A percentile compares a stretch with the other conserved stretches of the same genome.
Evolutionary conservation across 2,329 filamentous ascomycete genomes (phyloP).

Genomic region (Herpomyces periplanetae): DNA sequence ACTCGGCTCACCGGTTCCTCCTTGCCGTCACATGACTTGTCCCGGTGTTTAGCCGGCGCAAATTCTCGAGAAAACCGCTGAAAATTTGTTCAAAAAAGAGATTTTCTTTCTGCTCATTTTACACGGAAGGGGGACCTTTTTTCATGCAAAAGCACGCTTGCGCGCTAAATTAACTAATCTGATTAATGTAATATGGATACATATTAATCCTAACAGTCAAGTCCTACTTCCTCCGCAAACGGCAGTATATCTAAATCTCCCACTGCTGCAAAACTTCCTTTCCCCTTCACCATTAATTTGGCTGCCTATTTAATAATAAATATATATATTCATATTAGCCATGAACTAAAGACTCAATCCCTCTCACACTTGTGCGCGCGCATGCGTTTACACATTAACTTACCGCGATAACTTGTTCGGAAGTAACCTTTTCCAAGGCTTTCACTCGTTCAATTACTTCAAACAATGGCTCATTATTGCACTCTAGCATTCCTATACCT

Average conservation of each 20-base stretch:
- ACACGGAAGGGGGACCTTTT: no score
- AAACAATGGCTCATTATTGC: conserved; percentile 45
- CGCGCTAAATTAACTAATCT: no score
- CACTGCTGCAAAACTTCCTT: conserved; percentile 54
- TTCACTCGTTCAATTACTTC: conserved; percentile 39
- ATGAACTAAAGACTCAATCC: conserved; percentile 1
- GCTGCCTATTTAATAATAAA: conserved; percentile 19
- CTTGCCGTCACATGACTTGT: no score
- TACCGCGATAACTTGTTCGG: conserved; percentile 52
- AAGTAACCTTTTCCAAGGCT: conserved; percentile 37
- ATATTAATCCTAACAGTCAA: conserved; percentile 15
- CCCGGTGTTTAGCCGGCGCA: no score
- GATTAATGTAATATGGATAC: neutral
- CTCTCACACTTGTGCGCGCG: neutral
- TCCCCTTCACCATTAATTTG: conserved; percentile 50
- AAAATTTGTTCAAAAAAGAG: no score
- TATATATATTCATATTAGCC: conserved; percentile 4
- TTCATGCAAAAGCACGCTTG: no score
- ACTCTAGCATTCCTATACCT: conserved; percentile 43
- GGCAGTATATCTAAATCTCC: conserved; percentile 71
- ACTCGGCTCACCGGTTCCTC: no score
- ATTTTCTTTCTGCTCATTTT: no score
- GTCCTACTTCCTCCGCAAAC: conserved; percentile 66
- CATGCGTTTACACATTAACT: conserved; percentile 8
- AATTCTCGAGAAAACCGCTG: no score